Conservation (phyloP, 2,329 filamentous ascomycete genomes). For the Epichloe uncinata region DNA sequence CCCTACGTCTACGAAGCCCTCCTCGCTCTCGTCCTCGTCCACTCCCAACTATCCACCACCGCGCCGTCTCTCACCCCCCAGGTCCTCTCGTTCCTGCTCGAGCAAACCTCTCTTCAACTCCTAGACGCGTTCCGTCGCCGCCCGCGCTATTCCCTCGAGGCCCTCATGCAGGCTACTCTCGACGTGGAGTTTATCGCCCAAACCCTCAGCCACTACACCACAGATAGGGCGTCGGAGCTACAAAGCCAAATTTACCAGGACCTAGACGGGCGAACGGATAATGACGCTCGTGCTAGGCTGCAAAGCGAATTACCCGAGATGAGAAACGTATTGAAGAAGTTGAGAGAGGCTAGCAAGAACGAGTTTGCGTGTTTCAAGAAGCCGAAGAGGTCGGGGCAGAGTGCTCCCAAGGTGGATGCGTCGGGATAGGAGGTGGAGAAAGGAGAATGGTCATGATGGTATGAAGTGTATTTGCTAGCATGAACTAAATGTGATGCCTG, state of each 20-base stretch:
- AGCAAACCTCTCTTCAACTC: constrained; percentile 67
- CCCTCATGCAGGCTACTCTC: constrained; percentile 91
- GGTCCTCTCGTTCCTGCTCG: constrained; percentile 76
- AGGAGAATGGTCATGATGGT: neutral
- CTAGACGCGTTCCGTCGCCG: constrained; percentile 64
- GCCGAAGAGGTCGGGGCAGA: constrained; percentile 31
- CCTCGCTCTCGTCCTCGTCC: constrained; percentile 74
- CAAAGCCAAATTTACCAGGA: constrained; percentile 89
- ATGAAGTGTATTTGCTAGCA: neutral
- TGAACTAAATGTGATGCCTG: neutral
- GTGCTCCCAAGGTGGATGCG: constrained; percentile 20
- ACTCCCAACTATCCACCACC: constrained; percentile 77
- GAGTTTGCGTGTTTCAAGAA: constrained; percentile 82
- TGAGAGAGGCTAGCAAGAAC: constrained; percentile 68
- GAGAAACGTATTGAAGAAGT: constrained; percentile 70
- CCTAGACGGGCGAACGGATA: constrained; percentile 78
- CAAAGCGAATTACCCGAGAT: constrained; percentile 85
- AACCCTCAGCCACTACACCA: constrained; percentile 81
- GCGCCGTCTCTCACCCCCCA: constrained; percentile 61
- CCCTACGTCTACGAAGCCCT: constrained; percentile 86
- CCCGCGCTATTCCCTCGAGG: constrained; percentile 57
- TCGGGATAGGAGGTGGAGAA: constrained; percentile 6
- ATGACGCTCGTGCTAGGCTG: constrained; percentile 63
- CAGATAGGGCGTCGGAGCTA: constrained; percentile 63
- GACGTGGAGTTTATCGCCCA: constrained; percentile 96